These are phyloP conservation scores for Pythium rhizo-oryzae DNA, from an alignment of 352 stramenopile genomes.

Conservation along the genomic window DNA sequence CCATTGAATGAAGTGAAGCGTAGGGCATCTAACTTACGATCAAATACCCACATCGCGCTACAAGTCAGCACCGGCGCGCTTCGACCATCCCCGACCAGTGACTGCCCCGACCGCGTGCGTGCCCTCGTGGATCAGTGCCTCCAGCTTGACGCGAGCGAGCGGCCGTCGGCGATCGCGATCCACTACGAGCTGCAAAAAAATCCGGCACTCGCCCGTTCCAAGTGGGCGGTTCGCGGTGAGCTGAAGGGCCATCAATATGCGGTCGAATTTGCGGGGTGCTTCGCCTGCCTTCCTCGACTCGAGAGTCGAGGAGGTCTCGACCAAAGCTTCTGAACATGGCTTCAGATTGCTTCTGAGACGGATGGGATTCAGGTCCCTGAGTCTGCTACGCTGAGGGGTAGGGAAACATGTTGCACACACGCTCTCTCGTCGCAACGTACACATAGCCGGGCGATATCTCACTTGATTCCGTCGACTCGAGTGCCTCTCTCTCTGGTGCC, in stretches of 20 bases:
- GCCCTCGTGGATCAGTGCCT: constrained; percentile 24
- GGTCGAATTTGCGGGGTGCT: too few relatives aligned
- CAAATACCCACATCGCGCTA: constrained; percentile 26
- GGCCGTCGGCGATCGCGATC: constrained; percentile 28
- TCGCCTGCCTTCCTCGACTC: too few relatives aligned
- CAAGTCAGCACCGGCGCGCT: constrained; percentile 21
- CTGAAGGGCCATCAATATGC: too few relatives aligned
- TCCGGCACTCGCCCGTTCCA: neutral
- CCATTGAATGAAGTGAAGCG: constrained; percentile 5
- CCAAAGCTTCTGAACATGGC: too few relatives aligned
- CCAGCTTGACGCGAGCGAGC: constrained; percentile 18
- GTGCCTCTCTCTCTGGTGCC: too few relatives aligned
- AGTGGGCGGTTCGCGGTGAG: neutral
- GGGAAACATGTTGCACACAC: too few relatives aligned
- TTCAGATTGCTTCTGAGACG: neutral
- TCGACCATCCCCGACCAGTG: constrained; percentile 9
- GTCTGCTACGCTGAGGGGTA: too few relatives aligned
- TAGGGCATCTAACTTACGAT: constrained; percentile 8
- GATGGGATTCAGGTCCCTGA: neutral
- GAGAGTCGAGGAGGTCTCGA: too few relatives aligned
- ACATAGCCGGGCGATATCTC: neutral
- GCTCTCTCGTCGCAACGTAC: too few relatives aligned
- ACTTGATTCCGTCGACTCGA: neutral
- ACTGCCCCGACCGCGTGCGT: constrained; percentile 21
- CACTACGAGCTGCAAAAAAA: constrained; percentile 28